These are phyloP conservation scores for Hypoxylon fragiforme DNA, from an alignment of 495 filamentous ascomycete genomes.

Conservation along the genomic window DNA sequence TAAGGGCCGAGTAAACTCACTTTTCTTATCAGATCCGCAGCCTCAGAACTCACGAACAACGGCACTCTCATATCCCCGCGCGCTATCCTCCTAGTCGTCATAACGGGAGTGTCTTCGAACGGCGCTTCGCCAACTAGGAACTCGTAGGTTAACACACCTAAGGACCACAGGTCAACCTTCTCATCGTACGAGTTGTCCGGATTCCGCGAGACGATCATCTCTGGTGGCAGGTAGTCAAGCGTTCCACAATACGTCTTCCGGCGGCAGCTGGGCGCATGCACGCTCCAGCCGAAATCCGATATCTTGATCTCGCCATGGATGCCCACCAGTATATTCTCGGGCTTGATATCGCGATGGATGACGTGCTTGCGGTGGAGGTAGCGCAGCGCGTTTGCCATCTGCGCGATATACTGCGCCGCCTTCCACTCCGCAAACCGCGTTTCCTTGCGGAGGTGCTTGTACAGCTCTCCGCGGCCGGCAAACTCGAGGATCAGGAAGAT, in stretches of 20 bases:
- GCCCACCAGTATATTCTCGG: conserved; percentile 96
- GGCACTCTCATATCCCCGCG: conserved; percentile 91
- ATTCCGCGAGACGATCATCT: conserved; percentile 86
- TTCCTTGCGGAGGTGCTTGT: conserved; percentile 92
- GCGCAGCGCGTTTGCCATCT: conserved; percentile 91
- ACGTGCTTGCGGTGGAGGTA: conserved; percentile 98
- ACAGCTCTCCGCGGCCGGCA: conserved; percentile 91
- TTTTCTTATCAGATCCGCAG: conserved; percentile 87
- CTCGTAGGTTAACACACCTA: conserved; percentile 95
- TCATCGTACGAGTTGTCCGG: conserved; percentile 87
- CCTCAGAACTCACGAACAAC: conserved; percentile 85
- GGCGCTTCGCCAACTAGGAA: conserved; percentile 95
- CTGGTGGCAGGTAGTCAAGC: conserved; percentile 93
- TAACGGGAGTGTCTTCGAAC: conserved; percentile 92
- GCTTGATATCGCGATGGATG: conserved; percentile 98
- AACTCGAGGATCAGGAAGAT: conserved; percentile 97
- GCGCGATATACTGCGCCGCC: conserved; percentile 95
- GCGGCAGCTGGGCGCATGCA: conserved; percentile 93
- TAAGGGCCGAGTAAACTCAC: conserved; percentile 58
- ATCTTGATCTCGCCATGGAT: conserved; percentile 99
- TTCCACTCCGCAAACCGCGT: conserved; percentile 92
- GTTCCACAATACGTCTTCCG: conserved; percentile 96
- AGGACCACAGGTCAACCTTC: conserved; percentile 94
- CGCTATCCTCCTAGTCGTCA: conserved; percentile 91
- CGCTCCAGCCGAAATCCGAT: conserved; percentile 97